Base-by-base conservation (phyloP, 768 basidiomycete genomes). In the Termitomyces sp. region DNA sequence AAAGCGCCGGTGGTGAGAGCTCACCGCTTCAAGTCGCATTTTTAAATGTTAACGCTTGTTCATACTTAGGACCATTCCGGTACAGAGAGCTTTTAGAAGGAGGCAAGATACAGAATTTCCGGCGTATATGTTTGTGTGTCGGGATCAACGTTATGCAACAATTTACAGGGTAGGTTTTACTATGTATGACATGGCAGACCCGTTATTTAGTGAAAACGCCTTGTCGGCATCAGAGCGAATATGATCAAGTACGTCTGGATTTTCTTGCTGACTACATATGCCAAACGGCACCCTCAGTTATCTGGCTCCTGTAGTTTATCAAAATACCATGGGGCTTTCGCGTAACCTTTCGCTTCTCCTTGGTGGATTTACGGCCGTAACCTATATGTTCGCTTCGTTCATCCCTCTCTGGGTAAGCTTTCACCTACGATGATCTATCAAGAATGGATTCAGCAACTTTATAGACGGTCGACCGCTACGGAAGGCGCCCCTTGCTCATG, bases 71-170 rank as follows among this genome's bases (percentile, higher is more conserved):
- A 36, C 74, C 72, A 13, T 74, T 75, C 59, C 64, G 62, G 16
- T 74, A 73, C 59, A 63, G 54, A 42, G 73, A 73, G 58, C 67
- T 75, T 12, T 49, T 74, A 8, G 60, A 73, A 59, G 72, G 72
- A 22, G 73, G 73, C 0, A 69, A 70, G 20, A 61, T 75, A 20
- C 73, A 73, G 32, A 75, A 75, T 53, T 73, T 74, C 51, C 55
- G 74, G 24, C 65, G 74, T 7, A 73, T 75, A 29, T 75, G 73
- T 46, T 59, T 75, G 34, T 72, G 71, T 48, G 67, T 75, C n/a
- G 73, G 69, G 2, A 54, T 75, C 18, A 74, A 75, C 49, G 67
- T 75, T 26, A 75, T 75, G 74, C 74, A 76, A 52, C 75, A 76
- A 59, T 74, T 76, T 37, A 76, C 73, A n/a, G 74, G 74, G 72